phyloP scores from a whole-genome alignment of 257 asterid genomes.

The Nicotiana knightiana region DNA sequence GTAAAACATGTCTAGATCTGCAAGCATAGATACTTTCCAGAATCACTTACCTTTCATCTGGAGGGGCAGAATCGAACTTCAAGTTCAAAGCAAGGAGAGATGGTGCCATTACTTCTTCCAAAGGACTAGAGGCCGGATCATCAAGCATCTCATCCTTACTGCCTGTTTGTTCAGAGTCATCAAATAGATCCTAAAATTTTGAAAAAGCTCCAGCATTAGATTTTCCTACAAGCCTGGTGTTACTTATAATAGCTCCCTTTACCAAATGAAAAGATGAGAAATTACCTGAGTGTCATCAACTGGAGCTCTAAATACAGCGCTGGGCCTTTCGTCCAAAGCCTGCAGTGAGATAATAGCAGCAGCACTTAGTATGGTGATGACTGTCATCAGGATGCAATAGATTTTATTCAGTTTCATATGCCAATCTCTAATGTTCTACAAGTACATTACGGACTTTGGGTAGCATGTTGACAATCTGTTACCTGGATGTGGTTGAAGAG shows the following conservation, averaged over 20 bases:
- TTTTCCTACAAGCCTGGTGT: background rate
- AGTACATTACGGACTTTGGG: background rate
- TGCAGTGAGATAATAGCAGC: conserved; percentile 26
- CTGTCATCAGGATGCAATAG: background rate
- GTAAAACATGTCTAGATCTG: background rate
- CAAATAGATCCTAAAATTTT: conserved; percentile 61
- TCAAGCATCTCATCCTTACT: conserved; percentile 27
- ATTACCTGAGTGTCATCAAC: conserved; percentile 64
- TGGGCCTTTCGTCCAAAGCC: conserved; percentile 39
- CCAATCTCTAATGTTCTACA: background rate
- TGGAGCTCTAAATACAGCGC: conserved; percentile 57
- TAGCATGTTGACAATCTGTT: background rate
- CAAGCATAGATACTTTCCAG: background rate
- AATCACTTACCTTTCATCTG: conserved; percentile 53
- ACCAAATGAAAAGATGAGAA: conserved; percentile 10
- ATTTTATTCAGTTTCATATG: background rate
- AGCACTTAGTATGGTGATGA: background rate
- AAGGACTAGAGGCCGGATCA: conserved; percentile 34
- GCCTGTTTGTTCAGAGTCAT: conserved; percentile 43
- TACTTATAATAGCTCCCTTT: background rate
- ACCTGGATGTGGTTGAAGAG: background rate
- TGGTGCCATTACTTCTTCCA: conserved; percentile 55
- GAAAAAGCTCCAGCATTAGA: conserved; percentile 12
- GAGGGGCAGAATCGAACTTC: conserved; percentile 70
- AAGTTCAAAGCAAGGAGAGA: conserved; percentile 60